Base-by-base conservation (phyloP, 768 basidiomycete genomes). In the Mycena vitilis region DNA sequence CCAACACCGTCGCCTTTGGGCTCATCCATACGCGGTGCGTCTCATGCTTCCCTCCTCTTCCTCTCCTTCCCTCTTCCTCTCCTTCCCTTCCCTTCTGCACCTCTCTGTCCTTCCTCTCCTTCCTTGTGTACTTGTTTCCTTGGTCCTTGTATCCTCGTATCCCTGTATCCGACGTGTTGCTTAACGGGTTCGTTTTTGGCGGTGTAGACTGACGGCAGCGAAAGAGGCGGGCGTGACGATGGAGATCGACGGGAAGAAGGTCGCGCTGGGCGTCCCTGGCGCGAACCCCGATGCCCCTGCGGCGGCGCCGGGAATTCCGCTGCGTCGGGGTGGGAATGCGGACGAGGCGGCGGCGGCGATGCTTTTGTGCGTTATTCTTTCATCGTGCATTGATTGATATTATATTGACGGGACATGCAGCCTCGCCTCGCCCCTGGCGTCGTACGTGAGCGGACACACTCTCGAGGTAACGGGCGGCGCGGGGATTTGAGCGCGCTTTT, bases 401-500 rank as follows among this genome's bases (percentile, higher is more conserved):
- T 2, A 30, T 4, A 54, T 36, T 54, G 53, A 53, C 34, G 30
- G 30, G 30, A 2, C 13, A 9, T 23, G n/a, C 71, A 93, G 92
- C 86, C 83, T 95, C 70, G 88, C 88, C 0, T 93, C 91, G 16
- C 92, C 92, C 12, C 81, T 95, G 25, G 91, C 93, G 16, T 88
- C 90, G 4, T 95, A 92, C 75, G 90, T 95, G 62, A 88, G 86
- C 53, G 94, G 94, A 10, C 94, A 95, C 79, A 94, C 92, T 18
- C 81, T 95, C 61, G 93, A 94, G 78, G 91, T 93, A 23, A 95
- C 94, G 44, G 94, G 94, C 40, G 94, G 94, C 48, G 83, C 84
- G 61, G 92, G 92, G 44, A 94, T 94, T 63, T 93, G 78, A 79
- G 51, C 12, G n/a, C 40, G 40, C 30, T 30, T 30, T 30, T 40